Evolutionary conservation across 1,284 basidiomycete species (phyloP), one percentile per base, ranked within the genome.

Genomic region (Heterobasidion annosum): DNA sequence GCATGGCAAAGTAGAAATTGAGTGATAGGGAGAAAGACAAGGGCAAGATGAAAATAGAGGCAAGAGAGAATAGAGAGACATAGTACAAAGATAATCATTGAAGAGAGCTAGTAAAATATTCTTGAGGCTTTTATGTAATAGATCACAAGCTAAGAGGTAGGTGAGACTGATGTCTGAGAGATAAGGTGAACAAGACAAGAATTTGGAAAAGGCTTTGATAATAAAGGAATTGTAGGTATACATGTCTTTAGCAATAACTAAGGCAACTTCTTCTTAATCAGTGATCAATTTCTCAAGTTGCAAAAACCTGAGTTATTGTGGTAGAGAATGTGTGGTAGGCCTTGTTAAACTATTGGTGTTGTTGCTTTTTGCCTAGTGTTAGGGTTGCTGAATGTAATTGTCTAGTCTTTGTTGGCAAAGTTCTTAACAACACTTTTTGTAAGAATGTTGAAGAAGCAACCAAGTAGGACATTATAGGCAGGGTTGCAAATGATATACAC

Each of bases 381-480:
- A 1, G 43, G 46, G 12, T 48, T 7, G 32, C 25, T 15, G 8
- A 48, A 1, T 4, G 16, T 48, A 16, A 18, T 48, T 5, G 16
- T 48, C 18, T 48, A 16, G 8, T 48, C 19, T 19, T 48, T 19
- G 12, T 48, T 48, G 10, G 13, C 16, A 15, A 48, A 48, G 3
- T 48, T 48, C 1, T 25, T 25, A 3, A 19, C 19, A 19, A 19
- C 3, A 3, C 19, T 19, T 19, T 19, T 19, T 2, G 19, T 19
- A 3, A 19, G 19, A 19, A 19, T 19, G 19, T 19, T 19, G 3
- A 19, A 19, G 19, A 3, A 3, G 1, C 19, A 19, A 19, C 19
- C 3, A 19, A 19, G 19, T 1, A 72, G 56, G 2, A 70, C 61
- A 18, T 64, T 58, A 57, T 73, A 72, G 0, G 71, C 62, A 0